Conservation (phyloP, 129 eudicot species). For the Scalesia atractyloides region DNA sequence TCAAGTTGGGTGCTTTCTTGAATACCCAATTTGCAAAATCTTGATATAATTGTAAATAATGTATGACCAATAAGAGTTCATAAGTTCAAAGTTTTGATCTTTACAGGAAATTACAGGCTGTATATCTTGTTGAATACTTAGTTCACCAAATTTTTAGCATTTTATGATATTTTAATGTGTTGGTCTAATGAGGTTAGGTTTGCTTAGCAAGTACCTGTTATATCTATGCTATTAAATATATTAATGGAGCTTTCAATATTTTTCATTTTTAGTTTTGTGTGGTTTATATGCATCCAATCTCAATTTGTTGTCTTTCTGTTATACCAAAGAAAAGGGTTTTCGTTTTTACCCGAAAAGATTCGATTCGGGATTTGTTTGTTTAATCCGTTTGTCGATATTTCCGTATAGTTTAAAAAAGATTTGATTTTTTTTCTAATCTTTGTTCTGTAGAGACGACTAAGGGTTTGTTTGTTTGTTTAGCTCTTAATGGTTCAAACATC, state of each 20-base stretch:
- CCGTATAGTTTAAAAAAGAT: background rate
- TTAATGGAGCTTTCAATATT: constrained; percentile 25
- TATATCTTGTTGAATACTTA: background rate
- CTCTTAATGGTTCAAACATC: no score
- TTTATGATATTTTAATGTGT: background rate
- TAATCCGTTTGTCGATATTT: background rate
- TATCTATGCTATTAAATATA: constrained; percentile 6
- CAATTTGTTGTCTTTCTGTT: constrained; percentile 10
- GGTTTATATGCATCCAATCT: constrained; percentile 6
- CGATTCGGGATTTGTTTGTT: background rate
- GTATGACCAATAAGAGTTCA: background rate
- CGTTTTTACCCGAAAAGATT: background rate
- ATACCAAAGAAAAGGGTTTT: background rate
- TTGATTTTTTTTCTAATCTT: background rate
- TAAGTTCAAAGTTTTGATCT: background rate
- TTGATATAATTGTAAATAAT: no score
- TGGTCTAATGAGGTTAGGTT: background rate
- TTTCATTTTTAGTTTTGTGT: background rate
- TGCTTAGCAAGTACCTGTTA: constrained; percentile 20
- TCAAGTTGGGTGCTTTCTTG: background rate
- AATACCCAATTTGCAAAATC: background rate
- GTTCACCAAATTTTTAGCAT: background rate
- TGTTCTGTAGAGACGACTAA: background rate
- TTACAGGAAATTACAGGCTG: background rate
- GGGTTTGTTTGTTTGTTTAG: no score